phyloP scores from a whole-genome alignment of 306 rosid genomes.

The Inga leiocalycina region DNA sequence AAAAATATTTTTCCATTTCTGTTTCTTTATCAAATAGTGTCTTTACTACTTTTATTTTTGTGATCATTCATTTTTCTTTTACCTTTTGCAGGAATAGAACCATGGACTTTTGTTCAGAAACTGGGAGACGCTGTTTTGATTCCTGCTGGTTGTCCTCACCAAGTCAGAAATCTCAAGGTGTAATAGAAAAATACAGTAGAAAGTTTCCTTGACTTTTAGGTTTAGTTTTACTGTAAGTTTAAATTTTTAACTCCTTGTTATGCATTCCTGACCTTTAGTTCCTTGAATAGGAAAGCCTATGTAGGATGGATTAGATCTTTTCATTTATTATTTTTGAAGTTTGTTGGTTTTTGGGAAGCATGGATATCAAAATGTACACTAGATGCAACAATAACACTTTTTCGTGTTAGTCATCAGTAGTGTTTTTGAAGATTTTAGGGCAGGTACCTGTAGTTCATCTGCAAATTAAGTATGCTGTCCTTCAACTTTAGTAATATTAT shows the following conservation, averaged over 20 bases:
- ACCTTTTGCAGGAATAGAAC: constrained; percentile 18
- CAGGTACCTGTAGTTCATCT: too few relatives aligned
- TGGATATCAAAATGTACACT: not conserved
- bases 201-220: not conserved
- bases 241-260: not conserved
- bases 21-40: not conserved
- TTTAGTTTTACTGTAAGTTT: not conserved
- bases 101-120: constrained; percentile 31
- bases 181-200: not conserved
- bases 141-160: constrained; percentile 30
- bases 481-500: too few relatives aligned
- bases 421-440: too few relatives aligned
- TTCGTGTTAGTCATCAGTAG: too few relatives aligned
- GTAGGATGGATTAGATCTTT: not conserved
- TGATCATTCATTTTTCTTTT: not conserved
- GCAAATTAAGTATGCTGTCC: too few relatives aligned
- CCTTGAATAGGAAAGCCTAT: not conserved
- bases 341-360: not conserved
- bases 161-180: constrained; percentile 31
- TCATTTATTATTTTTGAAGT: not conserved
- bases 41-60: not conserved
- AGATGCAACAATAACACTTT: not conserved
- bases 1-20: too few relatives aligned
- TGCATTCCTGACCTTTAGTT: not conserved
- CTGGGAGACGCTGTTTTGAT: constrained; percentile 25